These are phyloP conservation scores for Trichoderma cornu-damae DNA, from an alignment of 2,329 filamentous ascomycete species.

Conservation along the genomic window DNA sequence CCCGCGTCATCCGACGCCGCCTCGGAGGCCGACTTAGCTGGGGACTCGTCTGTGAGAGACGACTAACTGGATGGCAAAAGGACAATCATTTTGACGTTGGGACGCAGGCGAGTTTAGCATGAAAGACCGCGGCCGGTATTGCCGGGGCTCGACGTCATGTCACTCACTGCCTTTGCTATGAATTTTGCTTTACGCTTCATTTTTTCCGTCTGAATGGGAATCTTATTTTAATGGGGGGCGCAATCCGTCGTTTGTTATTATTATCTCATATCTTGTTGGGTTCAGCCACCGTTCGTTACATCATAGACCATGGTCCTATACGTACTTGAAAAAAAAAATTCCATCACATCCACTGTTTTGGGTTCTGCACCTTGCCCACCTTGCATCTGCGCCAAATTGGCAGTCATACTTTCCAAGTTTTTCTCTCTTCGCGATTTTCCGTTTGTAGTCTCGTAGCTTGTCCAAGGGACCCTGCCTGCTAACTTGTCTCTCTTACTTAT, in stretches of 20 bases:
- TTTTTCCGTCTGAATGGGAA: neutral
- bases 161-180: neutral
- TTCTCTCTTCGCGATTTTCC: too few relatives aligned
- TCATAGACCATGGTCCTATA: neutral
- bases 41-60: neutral
- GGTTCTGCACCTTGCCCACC: slow-evolving; percentile 52
- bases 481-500: too few relatives aligned
- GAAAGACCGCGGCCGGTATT: neutral
- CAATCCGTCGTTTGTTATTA: neutral
- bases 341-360: slow-evolving; percentile 25
- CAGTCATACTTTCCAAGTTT: too few relatives aligned
- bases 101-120: neutral
- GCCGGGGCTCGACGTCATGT: neutral
- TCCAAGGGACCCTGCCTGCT: slow-evolving; percentile 45
- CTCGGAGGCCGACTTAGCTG: neutral
- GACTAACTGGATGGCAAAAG: slow-evolving; percentile 10
- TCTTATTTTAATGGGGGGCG: neutral
- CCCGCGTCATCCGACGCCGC: slow-evolving; percentile 19
- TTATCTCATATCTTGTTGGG: neutral
- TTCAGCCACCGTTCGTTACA: slow-evolving; percentile 1
- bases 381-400: slow-evolving; percentile 40
- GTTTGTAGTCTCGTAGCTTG: slow-evolving; percentile 55
- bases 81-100: neutral
- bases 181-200: neutral
- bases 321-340: neutral